Percentiles rank a stretch among this genome's conserved stretches.
phyloP scores from a whole-genome alignment of 768 basidiomycete genomes.

The Russula earlei region DNA sequence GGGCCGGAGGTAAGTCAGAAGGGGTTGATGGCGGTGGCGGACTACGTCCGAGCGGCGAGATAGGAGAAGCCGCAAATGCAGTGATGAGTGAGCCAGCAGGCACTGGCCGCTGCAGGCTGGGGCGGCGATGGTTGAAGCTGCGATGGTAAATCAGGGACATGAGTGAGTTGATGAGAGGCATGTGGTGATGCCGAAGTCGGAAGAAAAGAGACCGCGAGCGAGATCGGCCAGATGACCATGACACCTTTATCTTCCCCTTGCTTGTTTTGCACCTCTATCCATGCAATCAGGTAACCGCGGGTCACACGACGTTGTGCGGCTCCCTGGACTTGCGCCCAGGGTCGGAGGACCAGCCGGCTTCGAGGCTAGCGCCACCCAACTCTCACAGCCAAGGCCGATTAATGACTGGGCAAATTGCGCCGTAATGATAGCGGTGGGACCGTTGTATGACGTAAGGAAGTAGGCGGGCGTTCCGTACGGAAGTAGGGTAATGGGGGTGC shows the following conservation, averaged over 20 bases:
- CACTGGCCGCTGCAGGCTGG: slow-evolving; percentile 26
- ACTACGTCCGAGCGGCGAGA: slow-evolving; percentile 7
- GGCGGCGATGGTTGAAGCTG: slow-evolving; percentile 50
- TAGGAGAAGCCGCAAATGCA: slow-evolving; percentile 5
- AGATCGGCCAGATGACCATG: slow-evolving; percentile 60
- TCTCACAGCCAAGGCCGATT: slow-evolving; percentile 49
- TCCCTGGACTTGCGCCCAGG: background rate
- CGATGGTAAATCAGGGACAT: slow-evolving; percentile 54
- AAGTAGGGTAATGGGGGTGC: slow-evolving; percentile 60
- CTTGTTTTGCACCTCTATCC: slow-evolving; percentile 66
- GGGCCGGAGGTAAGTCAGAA: slow-evolving; percentile 14
- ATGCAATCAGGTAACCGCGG: slow-evolving; percentile 53
- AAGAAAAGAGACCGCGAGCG: slow-evolving; percentile 43
- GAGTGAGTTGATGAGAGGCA: slow-evolving; percentile 36
- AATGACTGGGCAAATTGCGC: slow-evolving; percentile 58
- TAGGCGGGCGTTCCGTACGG: slow-evolving; percentile 68
- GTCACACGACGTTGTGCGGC: slow-evolving; percentile 3
- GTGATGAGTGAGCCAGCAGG: slow-evolving; percentile 9
- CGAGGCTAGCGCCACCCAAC: slow-evolving; percentile 30
- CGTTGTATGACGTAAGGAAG: slow-evolving; percentile 59
- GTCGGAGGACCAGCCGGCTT: slow-evolving; percentile 5
- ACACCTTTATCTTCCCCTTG: slow-evolving; percentile 77
- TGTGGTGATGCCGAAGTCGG: slow-evolving; percentile 30
- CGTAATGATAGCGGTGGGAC: slow-evolving; percentile 51
- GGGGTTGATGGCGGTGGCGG: background rate